phyloP scores from a whole-genome alignment of 176 grass and related monocot genomes.

The Ananas comosus region DNA sequence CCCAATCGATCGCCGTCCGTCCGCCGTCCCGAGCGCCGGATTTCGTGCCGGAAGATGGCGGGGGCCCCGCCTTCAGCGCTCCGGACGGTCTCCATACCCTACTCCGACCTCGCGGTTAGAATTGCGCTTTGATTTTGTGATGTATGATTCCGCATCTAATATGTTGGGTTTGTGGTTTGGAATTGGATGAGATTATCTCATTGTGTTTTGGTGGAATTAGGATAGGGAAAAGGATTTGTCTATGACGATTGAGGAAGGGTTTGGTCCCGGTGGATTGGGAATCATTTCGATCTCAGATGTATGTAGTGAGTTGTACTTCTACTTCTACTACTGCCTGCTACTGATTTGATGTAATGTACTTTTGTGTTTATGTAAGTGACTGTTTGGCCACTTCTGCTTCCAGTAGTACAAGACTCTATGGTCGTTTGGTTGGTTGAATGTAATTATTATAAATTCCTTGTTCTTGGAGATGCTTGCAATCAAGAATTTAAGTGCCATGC shows the following conservation, averaged over 20 bases:
- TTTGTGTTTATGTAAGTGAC: not conserved
- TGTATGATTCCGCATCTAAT: not conserved
- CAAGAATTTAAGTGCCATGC: too few species aligned
- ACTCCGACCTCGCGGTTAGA: constrained; percentile 54
- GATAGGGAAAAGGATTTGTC: constrained; percentile 59
- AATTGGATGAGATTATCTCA: not conserved
- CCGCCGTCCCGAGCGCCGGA: not conserved
- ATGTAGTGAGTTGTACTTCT: constrained; percentile 11
- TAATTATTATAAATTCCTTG: too few species aligned
- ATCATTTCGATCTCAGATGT: constrained; percentile 82
- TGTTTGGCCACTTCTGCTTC: not conserved
- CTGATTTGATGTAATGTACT: not conserved
- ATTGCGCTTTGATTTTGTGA: not conserved
- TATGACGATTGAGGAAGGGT: constrained; percentile 73
- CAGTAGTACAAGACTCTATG: too few species aligned
- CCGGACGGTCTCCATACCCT: constrained; percentile 57
- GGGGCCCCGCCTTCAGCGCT: constrained; percentile 15
- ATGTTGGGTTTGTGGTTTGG: not conserved
- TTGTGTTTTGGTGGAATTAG: constrained; percentile 27
- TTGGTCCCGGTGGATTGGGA: constrained; percentile 70
- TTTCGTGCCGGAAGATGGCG: constrained; percentile 38
- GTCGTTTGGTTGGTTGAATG: too few species aligned
- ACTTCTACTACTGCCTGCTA: not conserved
- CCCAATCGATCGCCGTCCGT: not conserved
- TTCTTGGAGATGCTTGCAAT: too few species aligned